A percentile compares a stretch with the other conserved stretches of the same genome.
phyloP scores from a whole-genome alignment of 129 eudicot species.

The Flaveria ramosissima region DNA sequence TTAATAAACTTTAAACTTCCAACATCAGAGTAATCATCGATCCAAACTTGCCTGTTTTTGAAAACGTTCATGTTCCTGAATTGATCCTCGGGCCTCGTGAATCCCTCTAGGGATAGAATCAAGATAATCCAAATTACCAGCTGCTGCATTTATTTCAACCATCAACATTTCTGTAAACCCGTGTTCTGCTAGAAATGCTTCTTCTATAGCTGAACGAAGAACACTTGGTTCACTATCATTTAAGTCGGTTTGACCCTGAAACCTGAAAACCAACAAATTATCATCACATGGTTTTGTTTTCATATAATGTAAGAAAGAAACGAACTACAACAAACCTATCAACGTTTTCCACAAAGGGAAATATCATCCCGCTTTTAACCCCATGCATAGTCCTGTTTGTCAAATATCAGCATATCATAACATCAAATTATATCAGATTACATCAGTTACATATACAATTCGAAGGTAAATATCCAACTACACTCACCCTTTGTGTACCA shows the following conservation, averaged over 20 bases:
- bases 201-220: conserved; percentile 90
- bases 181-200: conserved; percentile 90
- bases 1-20: conserved; percentile 20
- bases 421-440: not conserved
- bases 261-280: conserved; percentile 48
- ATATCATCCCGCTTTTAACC: conserved; percentile 71
- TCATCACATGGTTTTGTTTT: not conserved
- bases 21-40: not conserved
- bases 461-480: not conserved
- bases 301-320: conserved; percentile 16
- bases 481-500: conserved; percentile 82
- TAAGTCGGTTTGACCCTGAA: conserved; percentile 89
- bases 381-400: conserved; percentile 88
- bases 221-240: conserved; percentile 69
- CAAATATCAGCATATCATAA: conserved; percentile 25
- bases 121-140: conserved; percentile 70
- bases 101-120: conserved; percentile 60
- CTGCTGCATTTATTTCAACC: conserved; percentile 92
- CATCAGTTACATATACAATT: not conserved
- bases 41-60: conserved; percentile 53
- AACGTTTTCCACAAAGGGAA: conserved; percentile 72
- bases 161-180: conserved; percentile 86
- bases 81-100: conserved; percentile 50
- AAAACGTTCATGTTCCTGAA: conserved; percentile 48
- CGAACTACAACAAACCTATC: conserved; percentile 57